A percentile compares a stretch with the other conserved stretches of the same genome.
These are phyloP conservation scores for Ophiostoma novo-ulmi DNA, from an alignment of 2,329 filamentous ascomycete genomes.

Conservation along the genomic window DNA sequence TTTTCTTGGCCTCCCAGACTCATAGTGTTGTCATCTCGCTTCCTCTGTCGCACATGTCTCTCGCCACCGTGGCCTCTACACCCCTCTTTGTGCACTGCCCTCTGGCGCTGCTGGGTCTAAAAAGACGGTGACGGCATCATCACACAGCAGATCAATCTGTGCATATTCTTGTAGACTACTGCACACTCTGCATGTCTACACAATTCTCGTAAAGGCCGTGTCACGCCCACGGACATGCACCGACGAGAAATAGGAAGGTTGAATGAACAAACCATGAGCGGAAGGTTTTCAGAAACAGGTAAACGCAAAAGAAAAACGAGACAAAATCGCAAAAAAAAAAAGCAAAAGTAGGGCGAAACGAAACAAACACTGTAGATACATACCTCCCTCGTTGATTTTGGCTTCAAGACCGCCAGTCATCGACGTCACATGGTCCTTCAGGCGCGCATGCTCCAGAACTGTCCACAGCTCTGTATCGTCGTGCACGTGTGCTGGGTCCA, in stretches of 20 bases:
- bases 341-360: neutral
- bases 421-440: constrained; percentile 80
- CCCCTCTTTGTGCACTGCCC: constrained; percentile 9
- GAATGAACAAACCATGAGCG: neutral
- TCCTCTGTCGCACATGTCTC: neutral
- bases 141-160: constrained; percentile 16
- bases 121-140: constrained; percentile 22
- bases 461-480: constrained; percentile 98
- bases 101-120: neutral
- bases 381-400: constrained; percentile 87
- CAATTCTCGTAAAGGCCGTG: constrained; percentile 12
- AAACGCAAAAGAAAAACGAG: neutral
- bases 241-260: neutral
- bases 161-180: neutral
- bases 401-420: constrained; percentile 92
- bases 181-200: neutral
- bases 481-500: constrained; percentile 90
- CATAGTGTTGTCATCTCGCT: neutral
- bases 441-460: constrained; percentile 81
- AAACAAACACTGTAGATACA: constrained; percentile 37
- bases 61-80: neutral
- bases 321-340: neutral
- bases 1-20: neutral
- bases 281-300: neutral
- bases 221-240: constrained; percentile 3